Evolutionary conservation across 345 rosid species (phyloP), one percentile per base, ranked within the genome.

Genomic region (Heritiera littoralis): DNA sequence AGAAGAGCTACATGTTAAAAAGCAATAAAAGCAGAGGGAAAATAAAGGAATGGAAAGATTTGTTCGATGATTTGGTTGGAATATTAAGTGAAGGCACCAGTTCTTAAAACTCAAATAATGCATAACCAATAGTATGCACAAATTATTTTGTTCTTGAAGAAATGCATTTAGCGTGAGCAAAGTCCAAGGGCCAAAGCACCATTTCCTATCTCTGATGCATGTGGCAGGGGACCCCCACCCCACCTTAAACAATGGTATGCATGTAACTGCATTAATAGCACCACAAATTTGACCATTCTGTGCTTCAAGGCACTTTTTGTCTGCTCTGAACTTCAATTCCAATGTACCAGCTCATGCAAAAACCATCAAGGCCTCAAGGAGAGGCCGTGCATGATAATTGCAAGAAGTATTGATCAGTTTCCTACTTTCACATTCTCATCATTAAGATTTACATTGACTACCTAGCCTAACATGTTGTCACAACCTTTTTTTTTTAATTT

Each of bases 71-170:
- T 81, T 45, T 46, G n/a, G 35, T 55, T 30, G 20, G 28, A 61
- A 52, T 56, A 67, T 63, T 32, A 43, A 6, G n/a, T 18, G 48
- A 73, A 12, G 40, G 41, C 9, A 51, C 20, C 79, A 46, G 35
- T 65, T 79, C 48, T 30, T 45, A 12, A 70, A 70, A 20, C 72
- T 75, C 77, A 78, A 64, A 38, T 61, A 52, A 54, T 72, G 32
- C 43, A 13, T 32, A 32, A 9, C 8, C 7, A 58, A 58, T 7
- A 58, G 61, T 8, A n/a, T 58, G 63, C 30, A 58, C 63, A 9
- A 58, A 6, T 55, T 7, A 6, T 6, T 55, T 55, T 55, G 59
- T 18, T 55, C 20, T 17, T 17, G 55, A 55, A 55, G 59, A 55
- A 55, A 55, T 55, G 59, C 20, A 17, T 55, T 20, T 9, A 61